Evolutionary conservation across 1,139 yeast genomes (phyloP), one percentile per base, ranked within the genome.

Genomic region (Eremothecium cymbalariae): DNA sequence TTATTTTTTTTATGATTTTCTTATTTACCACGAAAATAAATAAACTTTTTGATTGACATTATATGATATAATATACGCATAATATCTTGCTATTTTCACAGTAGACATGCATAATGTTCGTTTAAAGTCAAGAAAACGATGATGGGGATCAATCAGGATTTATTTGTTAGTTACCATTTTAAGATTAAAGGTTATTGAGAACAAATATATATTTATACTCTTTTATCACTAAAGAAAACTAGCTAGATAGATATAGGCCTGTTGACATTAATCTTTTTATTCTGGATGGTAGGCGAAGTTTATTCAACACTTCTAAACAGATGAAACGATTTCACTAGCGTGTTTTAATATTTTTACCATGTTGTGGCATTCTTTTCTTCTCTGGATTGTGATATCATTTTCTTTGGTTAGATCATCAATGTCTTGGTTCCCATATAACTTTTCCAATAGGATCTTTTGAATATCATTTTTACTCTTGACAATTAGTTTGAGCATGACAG

Each of bases 341-440:
- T 84, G 79, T 51, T 68, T 73, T 61, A 90, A 72, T 35, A 88
- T 90, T 50, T 83, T 88, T 38, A 90, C 94, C 97, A 90, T 90
- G 67, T 82, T 83, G 57, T 78, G 65, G 60, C 96, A 88, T 62
- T 90, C 98, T 58, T 80, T 82, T 63, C 98, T 81, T 70, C 95
- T 78, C 62, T 86, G 94, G 41, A 86, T 86, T 0, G 96, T 90
- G 46, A 78, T 65, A 49, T 90, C 98, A 55, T 86, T 86, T 63
- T 90, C 98, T 63, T 81, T 84, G 28, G 90, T 86, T 58, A 90
- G 68, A 36, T 78, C 84, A 33, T 68, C 77, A 53, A 85, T 69
- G 45, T 80, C 85, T 36, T 75, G 78, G 32, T 81, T 73, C 45
- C 79, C 79, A 62, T 88, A 90, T 43, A 90, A 68, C 60, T 83